Conservation (phyloP, 2,329 filamentous ascomycete genomes). For the Aspergillus nomiae region DNA sequence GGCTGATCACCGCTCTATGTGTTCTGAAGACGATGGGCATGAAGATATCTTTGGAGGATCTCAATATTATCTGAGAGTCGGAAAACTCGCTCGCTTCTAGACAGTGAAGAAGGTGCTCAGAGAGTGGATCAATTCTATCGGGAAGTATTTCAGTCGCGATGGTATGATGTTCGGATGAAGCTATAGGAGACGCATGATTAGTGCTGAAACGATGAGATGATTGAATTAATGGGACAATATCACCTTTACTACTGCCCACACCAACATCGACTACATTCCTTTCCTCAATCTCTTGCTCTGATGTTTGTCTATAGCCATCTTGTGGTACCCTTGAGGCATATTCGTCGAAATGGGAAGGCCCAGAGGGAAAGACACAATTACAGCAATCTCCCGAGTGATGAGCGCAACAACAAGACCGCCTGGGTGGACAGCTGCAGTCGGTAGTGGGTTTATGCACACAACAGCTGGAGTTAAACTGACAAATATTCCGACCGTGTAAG, state of each 20-base stretch:
- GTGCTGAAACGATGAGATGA: not conserved
- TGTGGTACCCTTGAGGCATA: not conserved
- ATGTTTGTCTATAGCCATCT: not conserved
- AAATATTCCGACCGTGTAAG: constrained; percentile 13
- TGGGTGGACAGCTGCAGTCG: constrained; percentile 18
- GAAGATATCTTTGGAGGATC: constrained; percentile 20
- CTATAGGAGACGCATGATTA: not conserved
- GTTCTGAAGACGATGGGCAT: constrained; percentile 17
- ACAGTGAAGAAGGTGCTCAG: constrained; percentile 16
- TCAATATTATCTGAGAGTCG: constrained; percentile 26
- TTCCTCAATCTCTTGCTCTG: not conserved
- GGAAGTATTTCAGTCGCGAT: not conserved
- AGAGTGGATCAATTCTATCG: constrained; percentile 1
- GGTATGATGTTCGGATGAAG: not conserved
- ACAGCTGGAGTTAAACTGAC: constrained; percentile 18
- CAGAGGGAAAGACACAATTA: constrained; percentile 9
- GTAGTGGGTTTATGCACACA: constrained; percentile 20
- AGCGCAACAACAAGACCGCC: constrained; percentile 23
- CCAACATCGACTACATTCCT: not conserved
- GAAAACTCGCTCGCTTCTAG: constrained; percentile 18
- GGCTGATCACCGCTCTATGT: constrained; percentile 27
- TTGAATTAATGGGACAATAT: not conserved
- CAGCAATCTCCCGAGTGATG: constrained; percentile 26
- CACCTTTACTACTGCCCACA: not conserved
- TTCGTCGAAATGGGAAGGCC: not conserved